Base-by-base conservation (phyloP, 2,329 filamentous ascomycete species). In the Pseudogymnoascus sp. region DNA sequence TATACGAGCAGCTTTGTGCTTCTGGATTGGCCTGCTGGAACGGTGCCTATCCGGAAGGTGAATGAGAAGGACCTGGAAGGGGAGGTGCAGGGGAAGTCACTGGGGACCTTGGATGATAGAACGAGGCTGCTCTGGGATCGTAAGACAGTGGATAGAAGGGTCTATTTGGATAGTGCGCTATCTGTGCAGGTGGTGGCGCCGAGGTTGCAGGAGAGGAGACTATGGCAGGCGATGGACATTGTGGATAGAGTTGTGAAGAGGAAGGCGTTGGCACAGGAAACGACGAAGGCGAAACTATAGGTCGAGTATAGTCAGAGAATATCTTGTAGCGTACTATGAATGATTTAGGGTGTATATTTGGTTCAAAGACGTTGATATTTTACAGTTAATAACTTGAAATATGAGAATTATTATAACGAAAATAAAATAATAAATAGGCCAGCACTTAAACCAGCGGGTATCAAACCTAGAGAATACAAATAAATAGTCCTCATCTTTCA, bases 1-100 rank as follows among this genome's bases (percentile, higher is more conserved):
- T 89, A 88, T 70, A 87, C 85, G 0, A 82, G 79, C 21, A 79
- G 78, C 1, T 87, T 85, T 69, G 85, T 87, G 7, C 69, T 88
- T 63, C 73, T 89, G 21, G 86, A 89, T 71, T 86, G 84, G 69
- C 82, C 86, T 0, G 81, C 85, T 1, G 86, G 82, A 0, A 74
- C 73, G 0, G 67, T 88, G 1, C 85, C 85, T 0, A 79, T 88
- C 0, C 75, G 85, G 2, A 71, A 73, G 1, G 78, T 86, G 61
- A 71, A 65, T 0, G 74, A 79, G 62, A 70, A 69, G 0, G 86
- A 88, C 73, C 73, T 85, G 67, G 73, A 78, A 48, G 73, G 69
- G 0, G 85, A 87, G 72, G 73, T 85, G 66, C 68, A 71, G 1
- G 73, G 68, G 23, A 70, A 76, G 63, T 68, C 76, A 1, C 64